Evolutionary conservation across 192 early-diverging fungal genomes (phyloP), one percentile per base, ranked within the genome.

Genomic region (Coemansia sp.): DNA sequence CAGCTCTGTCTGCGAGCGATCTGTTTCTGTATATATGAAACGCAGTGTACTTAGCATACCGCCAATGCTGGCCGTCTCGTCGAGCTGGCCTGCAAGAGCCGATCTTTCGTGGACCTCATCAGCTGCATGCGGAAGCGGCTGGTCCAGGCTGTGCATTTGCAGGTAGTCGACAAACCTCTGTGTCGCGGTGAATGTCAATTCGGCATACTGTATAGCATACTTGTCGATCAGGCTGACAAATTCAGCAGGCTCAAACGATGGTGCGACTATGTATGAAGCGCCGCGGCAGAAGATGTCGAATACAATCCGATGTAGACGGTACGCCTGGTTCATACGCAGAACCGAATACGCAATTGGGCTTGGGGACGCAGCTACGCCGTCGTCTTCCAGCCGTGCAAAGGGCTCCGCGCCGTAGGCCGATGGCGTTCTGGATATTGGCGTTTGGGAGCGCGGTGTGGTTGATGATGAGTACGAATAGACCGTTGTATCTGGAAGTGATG

Each of bases 241-340:
- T 22, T 55, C 46, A 0, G 43, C 46, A 5, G 66, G 73, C 19
- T 60, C 63, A 49, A 80, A 80, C 11, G 36, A 19, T 20, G 19
- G 61, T 0, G 78, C 55, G 5, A 80, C 72, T 11, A 80, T 17
- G 33, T 80, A 75, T 17, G 35, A 45, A 14, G 69, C 78, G 10
- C 73, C 73, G 4, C 73, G 58, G 48, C 73, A 63, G 48, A 80
- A 75, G 11, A 80, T 75, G 60, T 75, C 53, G 19, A 80, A 61
- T n/a, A 80, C 2, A 0, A 67, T 64, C 9, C 53, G 49, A 41
- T 80, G 78, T 29, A 75, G 62, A 7, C 66, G 41, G 23, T 69
- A 80, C 13, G 69, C 78, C 9, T 56, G 50, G 49, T 80, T 72
- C 66, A 75, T 59, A 7, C 78, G 72, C 55, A 72, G 53, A 9